Base-by-base conservation (phyloP, 306 rosid species). In the Malus domestica region DNA sequence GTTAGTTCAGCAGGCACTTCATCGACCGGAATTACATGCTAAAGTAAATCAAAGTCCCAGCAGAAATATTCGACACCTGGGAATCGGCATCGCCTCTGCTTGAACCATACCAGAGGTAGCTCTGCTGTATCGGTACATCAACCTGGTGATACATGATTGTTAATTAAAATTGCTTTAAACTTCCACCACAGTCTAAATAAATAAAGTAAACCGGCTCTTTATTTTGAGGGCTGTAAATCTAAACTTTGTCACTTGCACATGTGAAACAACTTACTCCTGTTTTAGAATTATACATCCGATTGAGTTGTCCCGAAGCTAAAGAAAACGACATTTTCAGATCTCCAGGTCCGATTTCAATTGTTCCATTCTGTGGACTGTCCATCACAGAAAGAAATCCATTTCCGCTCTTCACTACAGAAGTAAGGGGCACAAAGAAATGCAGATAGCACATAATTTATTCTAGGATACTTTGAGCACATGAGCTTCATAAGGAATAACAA, bases 71-170 rank as follows among this genome's bases (percentile, higher is more conserved):
- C 54, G 78, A 35, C 49, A 91, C 97, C 93, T 88, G 94, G 55
- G 6, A 0, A 78, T 77, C 68, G 10, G 0, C 0, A 25, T 25
- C 64, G 29, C 79, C 81, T 4, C 29, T 4, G 65, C 85, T 80
- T 71, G 98, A 88, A 81, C 80, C 87, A 83, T 93, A 93, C 92
- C 91, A 91, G 71, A 91, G 91, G 80, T 86, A 90, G 86, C 89
- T 90, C 79, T 94, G 97, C 55, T 91, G 97, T 81, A 91, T 75
- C 51, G 97, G 97, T 59, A 94, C 80, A 85, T 90, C 86, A 51
- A 94, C 96, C 98, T 94, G 86, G 65, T 10, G 67, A 75, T 69
- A 54, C 22, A 44, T 52, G 62, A 78, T 78, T 38, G 20, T 49
- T 75, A 73, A 78, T 62, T 52, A 32, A 79, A 52, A 66, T 51